Evolutionary conservation across 768 basidiomycete genomes (phyloP).

Genomic region (Zangia roseola): DNA sequence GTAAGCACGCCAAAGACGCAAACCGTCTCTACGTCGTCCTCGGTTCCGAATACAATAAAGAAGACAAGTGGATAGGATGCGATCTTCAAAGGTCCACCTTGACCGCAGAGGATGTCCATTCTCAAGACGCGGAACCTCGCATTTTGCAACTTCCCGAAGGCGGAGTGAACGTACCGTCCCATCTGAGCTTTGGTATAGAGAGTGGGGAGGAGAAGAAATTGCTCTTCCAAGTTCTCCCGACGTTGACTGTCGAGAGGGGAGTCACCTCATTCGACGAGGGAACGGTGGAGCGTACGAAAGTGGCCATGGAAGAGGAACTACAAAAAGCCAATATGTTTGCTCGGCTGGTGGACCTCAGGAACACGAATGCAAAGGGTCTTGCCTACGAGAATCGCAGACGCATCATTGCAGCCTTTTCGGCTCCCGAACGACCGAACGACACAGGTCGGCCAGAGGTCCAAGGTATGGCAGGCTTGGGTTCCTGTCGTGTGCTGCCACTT

Average conservation of each 20-base stretch:
- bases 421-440: slow-evolving; percentile 62
- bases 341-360: slow-evolving; percentile 75
- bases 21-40: slow-evolving; percentile 66
- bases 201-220: slow-evolving; percentile 48
- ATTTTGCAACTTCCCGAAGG: slow-evolving; percentile 35
- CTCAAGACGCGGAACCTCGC: slow-evolving; percentile 19
- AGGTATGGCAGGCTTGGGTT: slow-evolving; percentile 48
- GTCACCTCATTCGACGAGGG: slow-evolving; percentile 19
- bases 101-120: slow-evolving; percentile 46
- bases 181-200: slow-evolving; percentile 67
- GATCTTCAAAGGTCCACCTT: slow-evolving; percentile 66
- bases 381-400: slow-evolving; percentile 82
- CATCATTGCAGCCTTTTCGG: slow-evolving; percentile 78
- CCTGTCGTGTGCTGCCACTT: neutral
- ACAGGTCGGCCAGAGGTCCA: slow-evolving; percentile 88
- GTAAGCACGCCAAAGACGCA: slow-evolving; percentile 36
- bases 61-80: slow-evolving; percentile 64
- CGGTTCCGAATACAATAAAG: slow-evolving; percentile 65
- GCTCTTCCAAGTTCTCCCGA: slow-evolving; percentile 68
- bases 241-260: slow-evolving; percentile 41
- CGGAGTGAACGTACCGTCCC: slow-evolving; percentile 46
- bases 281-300: slow-evolving; percentile 20
- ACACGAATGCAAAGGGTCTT: slow-evolving; percentile 85
- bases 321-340: slow-evolving; percentile 58
- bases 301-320: slow-evolving; percentile 36